A percentile compares a stretch with the other conserved stretches of the same genome.
Evolutionary conservation across 257 asterid genomes (phyloP).

Genomic region (Salvia hispanica): DNA sequence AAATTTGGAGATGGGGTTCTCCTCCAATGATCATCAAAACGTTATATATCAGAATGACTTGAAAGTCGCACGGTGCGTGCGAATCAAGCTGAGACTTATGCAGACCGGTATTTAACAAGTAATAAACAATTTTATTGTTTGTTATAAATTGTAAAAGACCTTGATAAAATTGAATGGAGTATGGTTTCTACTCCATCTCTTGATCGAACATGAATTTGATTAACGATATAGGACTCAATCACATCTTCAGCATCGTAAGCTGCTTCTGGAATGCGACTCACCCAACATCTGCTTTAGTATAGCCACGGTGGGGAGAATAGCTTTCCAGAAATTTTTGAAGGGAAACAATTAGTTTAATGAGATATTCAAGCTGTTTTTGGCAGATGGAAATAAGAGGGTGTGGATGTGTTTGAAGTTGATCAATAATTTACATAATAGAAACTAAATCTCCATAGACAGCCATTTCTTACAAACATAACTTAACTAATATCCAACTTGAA

Average conservation of each 20-base stretch:
- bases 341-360: neutral
- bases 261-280: neutral
- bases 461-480: neutral
- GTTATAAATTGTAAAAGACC: too few species aligned
- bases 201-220: neutral
- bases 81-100: too few species aligned
- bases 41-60: too few species aligned
- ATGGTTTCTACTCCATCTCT: neutral
- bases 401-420: slow-evolving; percentile 4
- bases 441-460: neutral
- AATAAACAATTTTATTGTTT: too few species aligned
- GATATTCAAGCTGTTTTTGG: neutral
- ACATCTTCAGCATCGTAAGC: neutral
- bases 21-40: neutral
- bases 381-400: neutral
- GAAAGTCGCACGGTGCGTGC: too few species aligned
- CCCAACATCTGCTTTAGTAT: too few species aligned
- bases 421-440: neutral
- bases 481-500: too few species aligned
- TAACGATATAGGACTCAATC: neutral
- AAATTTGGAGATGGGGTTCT: too few species aligned
- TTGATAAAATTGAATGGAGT: too few species aligned
- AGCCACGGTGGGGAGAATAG: too few species aligned
- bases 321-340: too few species aligned
- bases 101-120: too few species aligned